phyloP scores from a whole-genome alignment of 306 rosid species.

The Prunus campanulata region DNA sequence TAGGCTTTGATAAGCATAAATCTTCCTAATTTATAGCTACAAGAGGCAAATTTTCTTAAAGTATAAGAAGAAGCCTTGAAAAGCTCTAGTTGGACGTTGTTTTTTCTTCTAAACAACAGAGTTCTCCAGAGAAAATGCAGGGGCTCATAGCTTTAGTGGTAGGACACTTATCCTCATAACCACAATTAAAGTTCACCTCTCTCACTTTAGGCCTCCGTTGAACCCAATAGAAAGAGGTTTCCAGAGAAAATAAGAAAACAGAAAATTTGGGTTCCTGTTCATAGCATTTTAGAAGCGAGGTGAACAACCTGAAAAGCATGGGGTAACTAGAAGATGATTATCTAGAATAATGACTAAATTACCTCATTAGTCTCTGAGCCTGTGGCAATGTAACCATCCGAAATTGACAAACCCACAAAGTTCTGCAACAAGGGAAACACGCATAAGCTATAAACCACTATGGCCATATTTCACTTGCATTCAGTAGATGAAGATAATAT shows the following conservation, averaged over 20 bases:
- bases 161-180: not conserved
- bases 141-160: not conserved
- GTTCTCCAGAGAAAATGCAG: not conserved
- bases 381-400: conserved; percentile 94
- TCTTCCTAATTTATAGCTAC: not conserved
- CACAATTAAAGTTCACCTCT: not conserved
- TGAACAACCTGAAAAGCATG: conserved; percentile 2
- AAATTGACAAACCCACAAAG: conserved; percentile 90
- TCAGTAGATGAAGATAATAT: not conserved
- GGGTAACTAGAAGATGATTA: not conserved
- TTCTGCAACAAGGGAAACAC: conserved; percentile 58
- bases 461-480: not conserved
- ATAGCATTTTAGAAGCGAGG: conserved; percentile 1
- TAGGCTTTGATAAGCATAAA: not conserved
- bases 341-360: conserved; percentile 4
- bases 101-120: not conserved
- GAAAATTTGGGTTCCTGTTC: not conserved
- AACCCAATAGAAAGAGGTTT: not conserved
- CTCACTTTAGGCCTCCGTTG: not conserved
- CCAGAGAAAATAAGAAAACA: not conserved
- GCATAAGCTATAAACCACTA: conserved; percentile 17
- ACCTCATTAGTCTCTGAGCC: conserved; percentile 99
- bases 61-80: not conserved
- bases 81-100: not conserved
- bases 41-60: not conserved